phyloP scores from a whole-genome alignment of 305 asterid species.

The Andrographis paniculata region DNA sequence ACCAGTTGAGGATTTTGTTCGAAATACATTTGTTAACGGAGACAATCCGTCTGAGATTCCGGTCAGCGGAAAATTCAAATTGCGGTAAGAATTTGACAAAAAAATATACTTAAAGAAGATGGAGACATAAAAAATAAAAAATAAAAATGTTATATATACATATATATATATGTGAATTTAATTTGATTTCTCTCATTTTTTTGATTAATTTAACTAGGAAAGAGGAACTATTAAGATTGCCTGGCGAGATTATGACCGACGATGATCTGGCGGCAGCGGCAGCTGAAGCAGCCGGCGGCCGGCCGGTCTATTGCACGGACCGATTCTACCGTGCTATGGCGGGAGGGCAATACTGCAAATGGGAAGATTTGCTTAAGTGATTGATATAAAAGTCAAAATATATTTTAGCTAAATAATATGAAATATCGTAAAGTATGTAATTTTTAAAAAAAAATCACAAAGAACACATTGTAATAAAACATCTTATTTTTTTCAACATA shows the following conservation, averaged over 20 bases:
- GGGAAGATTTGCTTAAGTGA: slow-evolving; percentile 55
- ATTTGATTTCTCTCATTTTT: too few relatives aligned
- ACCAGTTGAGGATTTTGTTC: slow-evolving; percentile 73
- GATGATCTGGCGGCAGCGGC: slow-evolving; percentile 87
- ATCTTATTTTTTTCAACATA: too few relatives aligned
- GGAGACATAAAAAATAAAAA: too few relatives aligned
- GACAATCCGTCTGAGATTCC: slow-evolving; percentile 33
- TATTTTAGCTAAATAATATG: too few relatives aligned
- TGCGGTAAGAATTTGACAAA: slow-evolving; percentile 50
- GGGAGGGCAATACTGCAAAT: slow-evolving; percentile 60
- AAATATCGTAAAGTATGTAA: too few relatives aligned
- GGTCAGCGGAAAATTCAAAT: slow-evolving; percentile 41
- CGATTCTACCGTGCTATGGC: slow-evolving; percentile 60
- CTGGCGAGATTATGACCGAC: slow-evolving; percentile 51
- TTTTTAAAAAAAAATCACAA: too few relatives aligned
- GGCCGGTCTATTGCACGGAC: slow-evolving; percentile 75
- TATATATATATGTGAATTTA: too few relatives aligned
- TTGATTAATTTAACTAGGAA: slow-evolving; percentile 25
- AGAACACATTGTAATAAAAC: too few relatives aligned
- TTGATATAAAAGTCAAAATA: not conserved
- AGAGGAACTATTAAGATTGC: slow-evolving; percentile 73
- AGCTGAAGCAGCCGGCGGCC: slow-evolving; percentile 85
- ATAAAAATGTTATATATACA: too few relatives aligned
- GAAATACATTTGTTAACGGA: slow-evolving; percentile 28
- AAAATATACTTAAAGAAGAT: too few relatives aligned